Evolutionary conservation across 2,329 filamentous ascomycete genomes (phyloP).

Genomic region (Aspergillus floridensis): DNA sequence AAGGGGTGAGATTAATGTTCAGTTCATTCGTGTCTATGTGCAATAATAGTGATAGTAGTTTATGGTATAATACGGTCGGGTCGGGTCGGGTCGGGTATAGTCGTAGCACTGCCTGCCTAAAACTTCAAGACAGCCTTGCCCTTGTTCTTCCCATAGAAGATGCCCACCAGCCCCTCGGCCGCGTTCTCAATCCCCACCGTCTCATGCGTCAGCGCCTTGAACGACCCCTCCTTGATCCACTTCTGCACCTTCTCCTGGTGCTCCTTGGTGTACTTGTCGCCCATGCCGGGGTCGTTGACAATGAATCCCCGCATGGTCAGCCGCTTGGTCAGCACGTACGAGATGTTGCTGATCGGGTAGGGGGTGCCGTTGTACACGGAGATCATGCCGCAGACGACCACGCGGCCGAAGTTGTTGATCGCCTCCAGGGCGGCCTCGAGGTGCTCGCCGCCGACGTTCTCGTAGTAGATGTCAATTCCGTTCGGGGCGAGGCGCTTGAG

Average conservation of each 20-base stretch:
- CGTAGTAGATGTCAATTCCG: slow-evolving; percentile 80
- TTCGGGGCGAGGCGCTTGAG: slow-evolving; percentile 69
- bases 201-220: slow-evolving; percentile 67
- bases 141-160: slow-evolving; percentile 77
- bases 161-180: slow-evolving; percentile 68
- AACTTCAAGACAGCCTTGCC: slow-evolving; percentile 81
- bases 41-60: not conserved
- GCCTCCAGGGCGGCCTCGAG: slow-evolving; percentile 64
- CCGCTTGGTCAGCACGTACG: slow-evolving; percentile 64
- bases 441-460: slow-evolving; percentile 75
- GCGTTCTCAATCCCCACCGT: slow-evolving; percentile 77
- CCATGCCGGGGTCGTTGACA: slow-evolving; percentile 63
- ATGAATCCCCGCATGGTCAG: slow-evolving; percentile 72
- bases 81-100: no score
- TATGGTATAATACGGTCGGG: no score
- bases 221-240: slow-evolving; percentile 72
- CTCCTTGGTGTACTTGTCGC: slow-evolving; percentile 63
- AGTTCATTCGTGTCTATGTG: not conserved
- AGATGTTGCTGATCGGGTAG: slow-evolving; percentile 66
- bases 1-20: no score
- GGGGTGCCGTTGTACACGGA: slow-evolving; percentile 71
- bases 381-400: slow-evolving; percentile 67
- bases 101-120: slow-evolving; percentile 30
- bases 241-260: slow-evolving; percentile 72
- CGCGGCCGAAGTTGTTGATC: slow-evolving; percentile 65